These are phyloP conservation scores for Alternaria burnsii DNA, from an alignment of 2,329 filamentous ascomycete genomes.

Conservation along the genomic window DNA sequence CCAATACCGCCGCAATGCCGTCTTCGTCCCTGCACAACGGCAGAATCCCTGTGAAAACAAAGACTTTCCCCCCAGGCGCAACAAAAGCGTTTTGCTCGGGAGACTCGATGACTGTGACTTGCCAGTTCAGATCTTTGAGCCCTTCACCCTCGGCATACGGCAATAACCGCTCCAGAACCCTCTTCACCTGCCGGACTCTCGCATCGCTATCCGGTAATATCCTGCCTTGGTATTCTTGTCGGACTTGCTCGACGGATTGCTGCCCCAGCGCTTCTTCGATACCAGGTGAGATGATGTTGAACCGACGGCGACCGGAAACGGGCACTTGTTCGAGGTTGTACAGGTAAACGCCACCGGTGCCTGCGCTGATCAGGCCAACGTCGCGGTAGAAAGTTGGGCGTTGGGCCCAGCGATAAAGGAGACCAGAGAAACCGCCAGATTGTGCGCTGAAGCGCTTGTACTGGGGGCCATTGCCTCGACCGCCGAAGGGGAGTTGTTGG, in stretches of 20 bases:
- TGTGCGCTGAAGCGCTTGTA: slow-evolving; percentile 43
- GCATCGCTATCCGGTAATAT: slow-evolving; percentile 69
- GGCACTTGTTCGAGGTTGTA: slow-evolving; percentile 76
- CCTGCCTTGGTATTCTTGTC: slow-evolving; percentile 62
- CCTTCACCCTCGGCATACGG: slow-evolving; percentile 66
- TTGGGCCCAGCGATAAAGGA: slow-evolving; percentile 52
- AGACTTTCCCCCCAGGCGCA: slow-evolving; percentile 79
- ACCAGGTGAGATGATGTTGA: slow-evolving; percentile 71
- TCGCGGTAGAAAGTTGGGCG: slow-evolving; percentile 59
- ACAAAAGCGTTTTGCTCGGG: slow-evolving; percentile 77
- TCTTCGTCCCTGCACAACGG: slow-evolving; percentile 72
- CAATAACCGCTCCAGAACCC: slow-evolving; percentile 72
- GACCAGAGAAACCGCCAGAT: slow-evolving; percentile 25
- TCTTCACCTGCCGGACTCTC: slow-evolving; percentile 64
- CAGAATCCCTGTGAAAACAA: slow-evolving; percentile 78
- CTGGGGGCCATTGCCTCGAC: slow-evolving; percentile 26
- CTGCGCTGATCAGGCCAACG: slow-evolving; percentile 53
- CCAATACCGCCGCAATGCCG: slow-evolving; percentile 76
- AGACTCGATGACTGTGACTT: slow-evolving; percentile 78
- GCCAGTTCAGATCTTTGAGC: slow-evolving; percentile 64
- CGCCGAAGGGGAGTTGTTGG: slow-evolving; percentile 35
- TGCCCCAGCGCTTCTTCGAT: slow-evolving; percentile 64
- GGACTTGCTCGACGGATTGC: slow-evolving; percentile 65
- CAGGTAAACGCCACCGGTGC: slow-evolving; percentile 67
- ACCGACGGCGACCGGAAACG: slow-evolving; percentile 73